phyloP scores from a whole-genome alignment of 225 moss, liverwort and hornwort genomes.

The Marchantia polymorpha region DNA sequence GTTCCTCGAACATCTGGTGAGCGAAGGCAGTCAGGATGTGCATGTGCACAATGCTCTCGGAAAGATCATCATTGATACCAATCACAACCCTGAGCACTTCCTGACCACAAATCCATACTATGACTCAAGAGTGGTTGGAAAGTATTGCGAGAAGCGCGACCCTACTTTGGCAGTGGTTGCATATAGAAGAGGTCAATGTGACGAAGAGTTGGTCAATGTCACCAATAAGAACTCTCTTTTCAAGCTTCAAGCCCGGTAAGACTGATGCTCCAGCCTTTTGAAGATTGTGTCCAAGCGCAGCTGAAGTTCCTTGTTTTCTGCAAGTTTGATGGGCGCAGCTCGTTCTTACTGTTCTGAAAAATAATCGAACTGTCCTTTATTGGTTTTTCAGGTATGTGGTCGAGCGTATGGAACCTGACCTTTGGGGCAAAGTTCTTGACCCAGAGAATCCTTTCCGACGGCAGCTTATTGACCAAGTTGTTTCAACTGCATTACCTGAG shows the following conservation, averaged over 20 bases:
- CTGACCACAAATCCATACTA: constrained; percentile 98
- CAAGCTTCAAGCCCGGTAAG: constrained; percentile 93
- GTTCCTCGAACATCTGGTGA: constrained; percentile 97
- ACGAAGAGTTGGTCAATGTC: constrained; percentile 92
- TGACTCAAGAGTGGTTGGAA: constrained; percentile 92
- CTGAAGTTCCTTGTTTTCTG: too few relatives aligned
- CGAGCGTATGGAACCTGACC: constrained; percentile 93
- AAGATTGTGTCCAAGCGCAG: too few relatives aligned
- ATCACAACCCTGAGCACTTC: constrained; percentile 98
- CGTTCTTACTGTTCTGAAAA: too few relatives aligned
- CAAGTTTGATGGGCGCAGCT: too few relatives aligned
- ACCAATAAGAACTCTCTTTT: constrained; percentile 98
- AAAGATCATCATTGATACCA: constrained; percentile 94
- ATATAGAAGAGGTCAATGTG: constrained; percentile 89
- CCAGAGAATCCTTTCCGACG: constrained; percentile 90
- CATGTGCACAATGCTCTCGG: constrained; percentile 99
- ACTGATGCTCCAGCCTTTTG: neutral
- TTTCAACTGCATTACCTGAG: constrained; percentile 96
- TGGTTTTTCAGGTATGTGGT: constrained; percentile 75
- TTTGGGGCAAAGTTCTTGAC: constrained; percentile 92
- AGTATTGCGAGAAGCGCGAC: constrained; percentile 99
- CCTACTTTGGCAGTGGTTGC: constrained; percentile 98
- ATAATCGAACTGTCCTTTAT: neutral
- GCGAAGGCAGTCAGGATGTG: constrained; percentile 98
- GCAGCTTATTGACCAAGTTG: constrained; percentile 97